Percentiles rank a stretch among this genome's conserved stretches.
phyloP scores from a whole-genome alignment of 2,329 filamentous ascomycete genomes.

The Metarhizium humberi region DNA sequence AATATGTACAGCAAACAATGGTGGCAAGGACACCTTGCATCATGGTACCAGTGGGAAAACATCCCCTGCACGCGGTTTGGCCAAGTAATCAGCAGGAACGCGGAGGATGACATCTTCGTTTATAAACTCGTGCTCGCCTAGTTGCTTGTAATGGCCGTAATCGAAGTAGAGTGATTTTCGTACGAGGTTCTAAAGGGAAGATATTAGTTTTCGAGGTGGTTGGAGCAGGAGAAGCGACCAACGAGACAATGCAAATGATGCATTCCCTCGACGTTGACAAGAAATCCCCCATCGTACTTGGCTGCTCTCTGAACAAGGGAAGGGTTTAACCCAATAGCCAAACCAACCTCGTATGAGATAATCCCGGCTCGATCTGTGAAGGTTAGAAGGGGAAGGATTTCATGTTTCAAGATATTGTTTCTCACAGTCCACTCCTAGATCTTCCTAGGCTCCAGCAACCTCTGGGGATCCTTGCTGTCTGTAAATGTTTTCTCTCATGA shows the following conservation, averaged over 20 bases:
- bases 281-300: conserved; percentile 48
- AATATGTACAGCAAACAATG: no score
- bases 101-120: conserved; percentile 46
- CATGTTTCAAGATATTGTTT: not conserved
- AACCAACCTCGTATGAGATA: conserved; percentile 39
- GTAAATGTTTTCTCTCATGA: conserved; percentile 44
- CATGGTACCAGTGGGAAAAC: no score
- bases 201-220: not conserved
- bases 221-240: conserved; percentile 3
- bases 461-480: conserved; percentile 38
- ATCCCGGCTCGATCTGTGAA: conserved; percentile 33
- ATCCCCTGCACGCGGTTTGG: not conserved
- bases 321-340: conserved; percentile 37
- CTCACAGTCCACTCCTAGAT: conserved; percentile 35
- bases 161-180: conserved; percentile 51
- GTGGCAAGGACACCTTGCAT: no score
- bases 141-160: conserved; percentile 43
- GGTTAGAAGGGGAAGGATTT: not conserved
- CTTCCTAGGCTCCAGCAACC: conserved; percentile 38
- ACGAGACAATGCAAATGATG: conserved; percentile 51
- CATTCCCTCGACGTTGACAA: conserved; percentile 47
- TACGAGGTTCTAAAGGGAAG: conserved; percentile 37
- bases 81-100: not conserved
- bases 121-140: conserved; percentile 41
- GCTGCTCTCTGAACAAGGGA: conserved; percentile 46